Evolutionary conservation across 2,329 filamentous ascomycete genomes (phyloP), one percentile per base, ranked within the genome.

Genomic region (Epichloe glyceriae): DNA sequence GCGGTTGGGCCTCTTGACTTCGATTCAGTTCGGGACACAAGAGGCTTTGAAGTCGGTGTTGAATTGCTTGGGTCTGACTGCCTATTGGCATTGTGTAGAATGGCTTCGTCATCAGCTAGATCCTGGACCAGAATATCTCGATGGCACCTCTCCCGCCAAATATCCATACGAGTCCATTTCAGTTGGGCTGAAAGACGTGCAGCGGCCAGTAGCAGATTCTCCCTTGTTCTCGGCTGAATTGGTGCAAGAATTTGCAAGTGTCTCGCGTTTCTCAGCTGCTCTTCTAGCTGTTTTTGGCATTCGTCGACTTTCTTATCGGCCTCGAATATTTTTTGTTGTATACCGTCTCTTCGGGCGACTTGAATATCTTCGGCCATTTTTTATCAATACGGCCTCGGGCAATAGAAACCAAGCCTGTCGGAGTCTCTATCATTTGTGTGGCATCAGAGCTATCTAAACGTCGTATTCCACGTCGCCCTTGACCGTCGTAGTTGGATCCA

Each of bases 101-200:
- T 56, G 35, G 62, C 60, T 33, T 56, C 54, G 43, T 95, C 90
- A 57, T 95, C 88, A 50, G 91, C 85, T 8, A 97, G 71, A 62
- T 98, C 93, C 66, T 89, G 77, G 5, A 82, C 73, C 19, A 98
- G 71, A 53, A 97, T 90, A 60, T 96, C 91, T 41, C 85, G 83
- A 65, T 98, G 90, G 57, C 90, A 96, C 61, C 82, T 91, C 60
- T 91, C 79, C 50, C 83, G 86, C 88, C 90, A 96, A 19, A 96
- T 93, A 57, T 95, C 88, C 64, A 94, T 85, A 54, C 91, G 79
- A n/a, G 85, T 83, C 91, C 91, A 96, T 64, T 93, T 95, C 53
- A 98, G 70, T 63, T 91, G 89, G 3, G 88, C 88, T 51, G 90
- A 83, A 68, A 95, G 83, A 7, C 85, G 82, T 5, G 84, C 88